These are phyloP conservation scores for Bonia amplexicaulis DNA, from an alignment of 176 grass and related monocot species.

Conservation along the genomic window DNA sequence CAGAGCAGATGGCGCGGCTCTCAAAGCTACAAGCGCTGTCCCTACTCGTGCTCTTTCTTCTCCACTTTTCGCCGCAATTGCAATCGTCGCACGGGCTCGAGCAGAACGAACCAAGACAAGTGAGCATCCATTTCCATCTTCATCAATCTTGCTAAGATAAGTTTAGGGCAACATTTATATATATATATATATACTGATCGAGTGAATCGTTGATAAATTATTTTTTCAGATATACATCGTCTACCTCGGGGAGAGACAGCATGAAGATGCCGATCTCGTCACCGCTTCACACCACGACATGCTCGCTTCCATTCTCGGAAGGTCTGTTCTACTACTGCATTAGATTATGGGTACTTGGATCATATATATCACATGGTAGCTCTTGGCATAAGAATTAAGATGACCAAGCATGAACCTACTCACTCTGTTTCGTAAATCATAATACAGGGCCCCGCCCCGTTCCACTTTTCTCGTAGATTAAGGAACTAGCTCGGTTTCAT, in stretches of 20 bases:
- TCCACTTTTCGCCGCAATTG: background rate
- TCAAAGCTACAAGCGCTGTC: background rate
- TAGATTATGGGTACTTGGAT: too few species aligned
- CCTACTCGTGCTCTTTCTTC: background rate
- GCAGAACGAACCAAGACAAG: background rate
- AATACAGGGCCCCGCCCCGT: too few species aligned
- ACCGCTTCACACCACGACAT: background rate
- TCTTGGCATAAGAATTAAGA: too few species aligned
- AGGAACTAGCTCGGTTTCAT: too few species aligned
- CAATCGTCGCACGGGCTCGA: background rate
- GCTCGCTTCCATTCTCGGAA: conserved; percentile 23
- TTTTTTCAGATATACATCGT: conserved; percentile 22
- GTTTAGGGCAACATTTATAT: too few species aligned
- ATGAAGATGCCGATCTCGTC: conserved; percentile 41
- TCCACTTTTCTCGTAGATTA: too few species aligned
- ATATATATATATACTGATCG: too few species aligned
- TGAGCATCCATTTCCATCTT: background rate
- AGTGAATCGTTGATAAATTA: too few species aligned
- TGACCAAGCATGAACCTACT: too few species aligned
- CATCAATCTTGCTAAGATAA: background rate
- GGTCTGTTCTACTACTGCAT: background rate
- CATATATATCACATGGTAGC: too few species aligned
- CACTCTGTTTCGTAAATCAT: too few species aligned
- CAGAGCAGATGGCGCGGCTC: background rate
- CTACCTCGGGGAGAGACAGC: conserved; percentile 41